Evolutionary conservation across 1,139 yeast genomes (phyloP).

Genomic region (Suhomyces terraborum): DNA sequence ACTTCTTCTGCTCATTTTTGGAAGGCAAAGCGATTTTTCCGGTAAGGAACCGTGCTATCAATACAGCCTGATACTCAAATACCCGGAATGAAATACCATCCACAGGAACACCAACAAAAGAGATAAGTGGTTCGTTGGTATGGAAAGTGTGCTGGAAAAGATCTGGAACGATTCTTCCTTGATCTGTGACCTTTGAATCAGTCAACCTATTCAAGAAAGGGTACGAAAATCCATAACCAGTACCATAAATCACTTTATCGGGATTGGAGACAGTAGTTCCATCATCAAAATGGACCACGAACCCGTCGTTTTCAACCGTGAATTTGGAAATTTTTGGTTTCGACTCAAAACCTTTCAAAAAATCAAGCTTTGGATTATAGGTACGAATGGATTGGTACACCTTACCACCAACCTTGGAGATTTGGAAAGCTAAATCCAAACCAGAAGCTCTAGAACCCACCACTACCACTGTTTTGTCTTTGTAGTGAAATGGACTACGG

Average conservation of each 20-base stretch:
- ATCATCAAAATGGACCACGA: conserved; percentile 33
- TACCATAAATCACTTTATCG: conserved; percentile 44
- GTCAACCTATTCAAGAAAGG: conserved; percentile 40
- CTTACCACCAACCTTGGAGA: conserved; percentile 25
- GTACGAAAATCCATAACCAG: conserved; percentile 47
- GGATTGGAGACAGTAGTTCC: conserved; percentile 30
- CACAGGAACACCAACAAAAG: conserved; percentile 44
- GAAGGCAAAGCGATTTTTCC: conserved; percentile 36
- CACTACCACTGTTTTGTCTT: conserved; percentile 36
- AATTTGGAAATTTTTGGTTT: conserved; percentile 31
- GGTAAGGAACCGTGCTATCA: conserved; percentile 36
- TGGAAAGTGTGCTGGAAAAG: conserved; percentile 43
- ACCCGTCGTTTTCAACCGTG: conserved; percentile 19
- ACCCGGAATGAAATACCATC: conserved; percentile 44
- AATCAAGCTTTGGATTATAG: conserved; percentile 16
- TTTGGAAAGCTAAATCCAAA: conserved; percentile 37
- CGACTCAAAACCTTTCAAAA: conserved; percentile 19
- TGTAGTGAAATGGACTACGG: conserved; percentile 29
- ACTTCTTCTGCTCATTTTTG: conserved; percentile 29
- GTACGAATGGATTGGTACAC: conserved; percentile 36
- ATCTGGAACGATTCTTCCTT: conserved; percentile 35
- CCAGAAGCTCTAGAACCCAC: conserved; percentile 51
- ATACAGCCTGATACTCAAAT: conserved; percentile 45
- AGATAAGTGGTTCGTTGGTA: conserved; percentile 37
- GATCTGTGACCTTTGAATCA: conserved; percentile 20